Conservation (phyloP, 139 green algal genomes). For the Pseudopediastrum boryanum region DNA sequence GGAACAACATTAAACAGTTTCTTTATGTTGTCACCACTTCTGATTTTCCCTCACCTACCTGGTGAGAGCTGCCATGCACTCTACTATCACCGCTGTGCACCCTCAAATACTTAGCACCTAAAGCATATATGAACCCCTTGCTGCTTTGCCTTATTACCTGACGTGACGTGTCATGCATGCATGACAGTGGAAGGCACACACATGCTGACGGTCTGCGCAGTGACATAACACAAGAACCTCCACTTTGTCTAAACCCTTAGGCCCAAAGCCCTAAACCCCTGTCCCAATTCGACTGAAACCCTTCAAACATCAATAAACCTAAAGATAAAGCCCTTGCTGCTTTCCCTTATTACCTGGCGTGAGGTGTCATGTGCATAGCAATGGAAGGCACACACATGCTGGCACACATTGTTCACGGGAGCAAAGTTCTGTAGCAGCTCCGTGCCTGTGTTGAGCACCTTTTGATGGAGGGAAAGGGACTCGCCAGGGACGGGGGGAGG, state of each 20-base stretch:
- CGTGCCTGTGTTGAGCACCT: conserved; percentile 24
- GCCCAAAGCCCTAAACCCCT: neutral
- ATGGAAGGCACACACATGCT: conserved; percentile 53
- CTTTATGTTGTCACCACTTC: too few species aligned
- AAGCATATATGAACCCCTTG: too few species aligned
- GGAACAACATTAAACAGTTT: too few species aligned
- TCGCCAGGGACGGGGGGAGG: conserved; percentile 11
- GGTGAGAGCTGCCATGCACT: too few species aligned
- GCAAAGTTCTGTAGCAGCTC: conserved; percentile 18
- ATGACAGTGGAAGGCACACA: neutral
- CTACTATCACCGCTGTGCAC: too few species aligned
- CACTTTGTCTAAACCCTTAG: too few species aligned
- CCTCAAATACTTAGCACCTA: too few species aligned
- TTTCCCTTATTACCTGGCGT: conserved; percentile 20
- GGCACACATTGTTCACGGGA: conserved; percentile 35
- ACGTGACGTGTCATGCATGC: neutral
- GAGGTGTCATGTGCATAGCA: conserved; percentile 49
- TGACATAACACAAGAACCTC: too few species aligned
- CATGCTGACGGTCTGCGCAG: neutral
- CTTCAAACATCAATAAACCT: neutral
- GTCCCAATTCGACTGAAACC: neutral
- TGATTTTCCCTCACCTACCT: too few species aligned
- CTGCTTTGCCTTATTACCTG: too few species aligned
- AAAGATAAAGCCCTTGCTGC: neutral
- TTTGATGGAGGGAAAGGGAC: neutral